Percentiles rank a stretch among this genome's conserved stretches.
phyloP scores from a whole-genome alignment of 805 yeast species.

The Starmerella tilneyi region DNA sequence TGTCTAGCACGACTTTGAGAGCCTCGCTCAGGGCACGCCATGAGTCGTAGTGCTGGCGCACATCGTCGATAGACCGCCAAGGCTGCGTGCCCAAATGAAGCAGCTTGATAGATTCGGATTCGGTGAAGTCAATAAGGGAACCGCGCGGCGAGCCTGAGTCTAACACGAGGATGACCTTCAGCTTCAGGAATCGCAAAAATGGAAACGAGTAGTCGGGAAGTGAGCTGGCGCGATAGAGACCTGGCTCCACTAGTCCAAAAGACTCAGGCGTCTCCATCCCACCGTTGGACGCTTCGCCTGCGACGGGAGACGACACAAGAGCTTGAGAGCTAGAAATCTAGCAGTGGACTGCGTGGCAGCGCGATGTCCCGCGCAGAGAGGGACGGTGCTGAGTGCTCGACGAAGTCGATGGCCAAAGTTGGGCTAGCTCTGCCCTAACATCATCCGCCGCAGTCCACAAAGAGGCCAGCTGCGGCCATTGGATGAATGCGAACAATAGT shows the following conservation, averaged over 20 bases:
- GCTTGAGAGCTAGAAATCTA: too few species aligned
- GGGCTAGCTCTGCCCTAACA: too few species aligned
- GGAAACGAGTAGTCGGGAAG: constrained; percentile 36
- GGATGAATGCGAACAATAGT: too few species aligned
- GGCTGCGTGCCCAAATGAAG: constrained; percentile 33
- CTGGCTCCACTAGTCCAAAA: constrained; percentile 83
- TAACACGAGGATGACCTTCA: constrained; percentile 59
- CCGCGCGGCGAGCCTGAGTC: constrained; percentile 82
- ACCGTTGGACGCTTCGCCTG: too few species aligned
- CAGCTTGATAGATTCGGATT: constrained; percentile 32
- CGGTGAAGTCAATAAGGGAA: constrained; percentile 54
- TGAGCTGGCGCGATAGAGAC: constrained; percentile 64
- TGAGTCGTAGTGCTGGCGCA: constrained; percentile 9
- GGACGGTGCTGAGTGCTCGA: too few species aligned
- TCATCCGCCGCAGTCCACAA: too few species aligned
- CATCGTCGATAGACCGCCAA: constrained; percentile 30
- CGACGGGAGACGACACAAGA: too few species aligned
- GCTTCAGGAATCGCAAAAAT: constrained; percentile 60
- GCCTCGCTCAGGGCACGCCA: constrained; percentile 46
- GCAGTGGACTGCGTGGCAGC: too few species aligned
- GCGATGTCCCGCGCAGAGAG: too few species aligned
- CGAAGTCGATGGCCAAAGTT: too few species aligned
- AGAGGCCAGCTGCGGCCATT: too few species aligned
- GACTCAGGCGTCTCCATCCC: constrained; percentile 57
- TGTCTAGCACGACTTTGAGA: constrained; percentile 54